phyloP scores from a whole-genome alignment of 202 grass and related monocot genomes.

The Zizania palustris region DNA sequence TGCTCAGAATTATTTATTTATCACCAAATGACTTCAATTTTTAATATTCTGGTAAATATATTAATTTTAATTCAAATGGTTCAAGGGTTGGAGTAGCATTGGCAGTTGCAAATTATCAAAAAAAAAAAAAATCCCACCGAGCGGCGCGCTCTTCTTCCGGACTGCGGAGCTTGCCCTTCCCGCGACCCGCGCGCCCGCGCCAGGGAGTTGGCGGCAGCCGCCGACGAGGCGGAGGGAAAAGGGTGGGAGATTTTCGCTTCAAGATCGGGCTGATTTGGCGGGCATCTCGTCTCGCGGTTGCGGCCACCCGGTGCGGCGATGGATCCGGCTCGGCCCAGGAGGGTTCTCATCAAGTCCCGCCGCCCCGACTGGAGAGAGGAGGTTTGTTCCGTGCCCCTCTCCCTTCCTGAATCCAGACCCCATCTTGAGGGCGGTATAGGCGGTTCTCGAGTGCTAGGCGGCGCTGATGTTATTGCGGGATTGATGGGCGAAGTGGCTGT shows the following conservation, averaged over 20 bases:
- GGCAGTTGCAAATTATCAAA: too few species aligned
- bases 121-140: too few species aligned
- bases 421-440: background rate
- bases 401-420: background rate
- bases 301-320: constrained; percentile 24
- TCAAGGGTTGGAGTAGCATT: too few species aligned
- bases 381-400: constrained; percentile 40
- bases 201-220: background rate
- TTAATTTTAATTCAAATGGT: too few species aligned
- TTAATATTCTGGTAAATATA: too few species aligned
- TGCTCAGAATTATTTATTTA: too few species aligned
- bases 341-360: constrained; percentile 61
- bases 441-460: constrained; percentile 1
- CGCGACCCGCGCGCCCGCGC: background rate
- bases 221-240: background rate
- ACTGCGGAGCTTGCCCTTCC: background rate
- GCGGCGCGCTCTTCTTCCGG: background rate
- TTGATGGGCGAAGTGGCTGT: background rate
- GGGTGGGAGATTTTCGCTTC: background rate
- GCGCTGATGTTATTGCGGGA: background rate
- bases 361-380: constrained; percentile 79
- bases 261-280: background rate
- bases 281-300: background rate
- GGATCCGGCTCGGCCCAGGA: constrained; percentile 58
- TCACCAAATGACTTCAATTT: too few species aligned